Conservation (phyloP, 2,329 filamentous ascomycete genomes). For the Sporothrix inflata region DNA sequence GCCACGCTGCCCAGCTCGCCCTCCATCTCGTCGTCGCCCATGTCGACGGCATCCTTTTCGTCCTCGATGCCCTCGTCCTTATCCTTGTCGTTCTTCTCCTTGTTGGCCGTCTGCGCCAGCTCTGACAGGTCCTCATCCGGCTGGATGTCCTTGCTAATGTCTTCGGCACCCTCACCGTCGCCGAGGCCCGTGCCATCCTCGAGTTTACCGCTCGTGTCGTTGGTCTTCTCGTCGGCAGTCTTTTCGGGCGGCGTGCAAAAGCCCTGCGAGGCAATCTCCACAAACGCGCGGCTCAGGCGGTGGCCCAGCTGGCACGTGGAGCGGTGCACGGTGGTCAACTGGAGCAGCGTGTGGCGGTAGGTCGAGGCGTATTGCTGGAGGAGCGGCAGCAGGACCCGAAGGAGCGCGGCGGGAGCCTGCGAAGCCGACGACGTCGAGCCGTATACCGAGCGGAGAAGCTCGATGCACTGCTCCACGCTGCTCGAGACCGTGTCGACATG, state of each 20-base stretch:
- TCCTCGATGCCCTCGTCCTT: slow-evolving; percentile 70
- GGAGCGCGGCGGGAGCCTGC: slow-evolving; percentile 48
- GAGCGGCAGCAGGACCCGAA: slow-evolving; percentile 69
- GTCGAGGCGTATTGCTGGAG: slow-evolving; percentile 71
- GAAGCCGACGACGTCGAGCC: not conserved
- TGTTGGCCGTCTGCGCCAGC: slow-evolving; percentile 80
- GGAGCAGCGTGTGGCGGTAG: slow-evolving; percentile 59
- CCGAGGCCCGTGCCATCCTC: slow-evolving; percentile 92
- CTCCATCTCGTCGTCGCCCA: slow-evolving; percentile 89
- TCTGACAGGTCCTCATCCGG: slow-evolving; percentile 93
- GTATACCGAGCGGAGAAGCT: slow-evolving; percentile 38
- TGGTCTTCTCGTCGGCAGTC: slow-evolving; percentile 67
- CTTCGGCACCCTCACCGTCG: slow-evolving; percentile 91
- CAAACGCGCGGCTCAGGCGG: slow-evolving; percentile 75
- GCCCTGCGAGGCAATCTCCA: slow-evolving; percentile 77
- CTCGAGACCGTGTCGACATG: slow-evolving; percentile 59
- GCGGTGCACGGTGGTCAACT: slow-evolving; percentile 67
- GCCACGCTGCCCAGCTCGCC: slow-evolving; percentile 74
- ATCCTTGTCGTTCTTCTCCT: slow-evolving; percentile 64
- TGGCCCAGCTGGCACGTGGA: slow-evolving; percentile 75
- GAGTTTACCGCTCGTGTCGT: slow-evolving; percentile 65
- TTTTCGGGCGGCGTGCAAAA: slow-evolving; percentile 91
- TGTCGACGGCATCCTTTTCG: slow-evolving; percentile 84
- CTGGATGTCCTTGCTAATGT: slow-evolving; percentile 96
- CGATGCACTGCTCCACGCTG: slow-evolving; percentile 46